A percentile compares a stretch with the other conserved stretches of the same genome.
Conservation (phyloP, 2,329 filamentous ascomycete species). For the Ceratocystis cubensis region DNA sequence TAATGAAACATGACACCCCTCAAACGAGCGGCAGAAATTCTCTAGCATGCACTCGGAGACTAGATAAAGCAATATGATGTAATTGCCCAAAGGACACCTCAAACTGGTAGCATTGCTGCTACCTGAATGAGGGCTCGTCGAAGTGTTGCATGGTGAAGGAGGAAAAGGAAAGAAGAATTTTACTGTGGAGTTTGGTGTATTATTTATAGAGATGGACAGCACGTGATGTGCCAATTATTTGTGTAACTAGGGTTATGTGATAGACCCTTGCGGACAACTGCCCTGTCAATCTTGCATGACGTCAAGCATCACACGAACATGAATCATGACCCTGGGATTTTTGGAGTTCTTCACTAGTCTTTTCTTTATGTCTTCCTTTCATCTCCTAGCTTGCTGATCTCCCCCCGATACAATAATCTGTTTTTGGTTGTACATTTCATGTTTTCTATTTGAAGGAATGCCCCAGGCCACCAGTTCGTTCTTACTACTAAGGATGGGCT, state of each 20-base stretch:
- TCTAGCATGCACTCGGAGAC: conserved; percentile 28
- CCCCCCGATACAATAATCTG: not conserved
- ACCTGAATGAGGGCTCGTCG: conserved; percentile 18
- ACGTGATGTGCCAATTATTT: not conserved
- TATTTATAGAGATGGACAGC: conserved; percentile 13
- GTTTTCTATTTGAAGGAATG: not conserved
- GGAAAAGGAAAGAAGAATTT: conserved; percentile 18
- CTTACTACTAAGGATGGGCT: not conserved
- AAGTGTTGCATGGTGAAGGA: conserved; percentile 28
- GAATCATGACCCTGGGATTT: not conserved
- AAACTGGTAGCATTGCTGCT: conserved; percentile 3
- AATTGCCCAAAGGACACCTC: conserved; percentile 20
- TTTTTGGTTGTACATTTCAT: not conserved
- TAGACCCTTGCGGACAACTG: not conserved
- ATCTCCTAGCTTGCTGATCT: not conserved
- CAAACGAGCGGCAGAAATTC: conserved; percentile 32
- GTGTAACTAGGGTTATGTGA: not conserved
- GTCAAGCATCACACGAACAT: not conserved
- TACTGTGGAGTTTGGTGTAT: not conserved
- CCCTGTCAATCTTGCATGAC: not conserved
- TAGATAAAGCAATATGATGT: conserved; percentile 9
- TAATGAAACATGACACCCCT: conserved; percentile 32
- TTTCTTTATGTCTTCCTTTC: not conserved
- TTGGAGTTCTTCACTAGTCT: not conserved
- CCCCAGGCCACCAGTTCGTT: not conserved